Percentiles rank a stretch among this genome's conserved stretches.
These are phyloP conservation scores for Sugiyamaella xylanicola DNA, from an alignment of 1,139 yeast genomes.

Conservation along the genomic window DNA sequence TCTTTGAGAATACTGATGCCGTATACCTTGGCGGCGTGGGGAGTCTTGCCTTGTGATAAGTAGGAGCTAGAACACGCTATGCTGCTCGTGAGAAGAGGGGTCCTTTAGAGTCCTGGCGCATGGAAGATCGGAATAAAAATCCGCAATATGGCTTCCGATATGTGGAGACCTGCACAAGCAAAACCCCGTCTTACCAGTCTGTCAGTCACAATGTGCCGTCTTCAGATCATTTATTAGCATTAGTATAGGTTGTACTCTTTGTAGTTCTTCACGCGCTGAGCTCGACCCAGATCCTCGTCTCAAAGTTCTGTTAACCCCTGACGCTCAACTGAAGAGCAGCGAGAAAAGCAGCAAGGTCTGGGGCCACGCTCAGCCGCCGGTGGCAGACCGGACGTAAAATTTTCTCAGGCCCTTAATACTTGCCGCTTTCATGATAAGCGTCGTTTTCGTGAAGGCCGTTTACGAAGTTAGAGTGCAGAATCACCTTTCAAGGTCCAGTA, in stretches of 20 bases:
- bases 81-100: neutral
- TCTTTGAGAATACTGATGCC: too few species aligned
- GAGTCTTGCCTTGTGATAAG: too few species aligned
- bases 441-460: too few species aligned
- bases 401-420: neutral
- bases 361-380: conserved; percentile 7
- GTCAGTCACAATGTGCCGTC: too few species aligned
- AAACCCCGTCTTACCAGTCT: too few species aligned
- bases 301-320: neutral
- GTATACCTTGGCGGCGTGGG: neutral
- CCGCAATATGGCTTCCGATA: neutral
- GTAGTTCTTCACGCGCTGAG: too few species aligned
- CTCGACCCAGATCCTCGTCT: neutral
- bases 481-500: neutral
- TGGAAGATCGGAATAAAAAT: neutral
- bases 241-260: too few species aligned
- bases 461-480: neutral
- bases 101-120: neutral
- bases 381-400: neutral
- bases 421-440: too few species aligned
- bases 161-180: neutral
- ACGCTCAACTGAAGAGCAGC: neutral
- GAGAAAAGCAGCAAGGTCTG: neutral
- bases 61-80: neutral
- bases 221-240: too few species aligned